phyloP scores from a whole-genome alignment of 139 green algal species.

The Volvox reticuliferus region DNA sequence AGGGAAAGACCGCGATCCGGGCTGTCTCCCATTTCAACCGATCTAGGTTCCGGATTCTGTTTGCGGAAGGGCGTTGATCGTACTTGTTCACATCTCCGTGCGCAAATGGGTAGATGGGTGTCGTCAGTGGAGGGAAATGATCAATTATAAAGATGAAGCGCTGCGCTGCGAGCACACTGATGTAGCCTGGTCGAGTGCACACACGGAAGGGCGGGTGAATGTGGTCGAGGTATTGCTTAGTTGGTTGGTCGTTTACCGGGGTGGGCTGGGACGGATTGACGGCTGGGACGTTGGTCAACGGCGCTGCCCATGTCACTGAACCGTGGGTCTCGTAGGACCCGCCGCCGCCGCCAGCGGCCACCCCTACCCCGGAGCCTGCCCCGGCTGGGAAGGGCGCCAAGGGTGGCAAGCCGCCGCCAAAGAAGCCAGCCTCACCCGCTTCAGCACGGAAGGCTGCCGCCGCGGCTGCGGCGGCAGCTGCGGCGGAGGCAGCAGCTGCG shows the following conservation, averaged over 20 bases:
- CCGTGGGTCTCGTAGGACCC: neutral
- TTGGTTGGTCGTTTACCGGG: neutral
- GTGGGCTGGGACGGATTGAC: neutral
- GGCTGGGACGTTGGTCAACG: neutral
- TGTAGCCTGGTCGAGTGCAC: too few species aligned
- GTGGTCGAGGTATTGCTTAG: too few species aligned
- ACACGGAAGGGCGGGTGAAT: too few species aligned
- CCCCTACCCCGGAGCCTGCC: neutral
- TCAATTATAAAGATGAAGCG: too few species aligned
- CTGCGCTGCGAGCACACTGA: too few species aligned
- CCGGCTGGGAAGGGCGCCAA: neutral
- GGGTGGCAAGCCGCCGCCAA: neutral
- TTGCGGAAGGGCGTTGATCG: too few species aligned
- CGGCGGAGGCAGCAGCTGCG: neutral
- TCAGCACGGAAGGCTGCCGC: conserved; percentile 18
- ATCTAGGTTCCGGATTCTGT: too few species aligned
- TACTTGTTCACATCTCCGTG: too few species aligned
- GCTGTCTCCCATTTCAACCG: too few species aligned
- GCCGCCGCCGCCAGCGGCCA: neutral
- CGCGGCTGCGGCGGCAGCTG: conserved; percentile 14
- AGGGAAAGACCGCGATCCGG: too few species aligned
- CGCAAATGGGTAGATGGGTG: too few species aligned
- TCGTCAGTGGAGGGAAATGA: too few species aligned
- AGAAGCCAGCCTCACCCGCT: neutral
- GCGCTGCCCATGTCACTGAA: neutral